These are phyloP conservation scores for Alternaria alternata DNA, from an alignment of 2,329 filamentous ascomycete species.

Conservation along the genomic window DNA sequence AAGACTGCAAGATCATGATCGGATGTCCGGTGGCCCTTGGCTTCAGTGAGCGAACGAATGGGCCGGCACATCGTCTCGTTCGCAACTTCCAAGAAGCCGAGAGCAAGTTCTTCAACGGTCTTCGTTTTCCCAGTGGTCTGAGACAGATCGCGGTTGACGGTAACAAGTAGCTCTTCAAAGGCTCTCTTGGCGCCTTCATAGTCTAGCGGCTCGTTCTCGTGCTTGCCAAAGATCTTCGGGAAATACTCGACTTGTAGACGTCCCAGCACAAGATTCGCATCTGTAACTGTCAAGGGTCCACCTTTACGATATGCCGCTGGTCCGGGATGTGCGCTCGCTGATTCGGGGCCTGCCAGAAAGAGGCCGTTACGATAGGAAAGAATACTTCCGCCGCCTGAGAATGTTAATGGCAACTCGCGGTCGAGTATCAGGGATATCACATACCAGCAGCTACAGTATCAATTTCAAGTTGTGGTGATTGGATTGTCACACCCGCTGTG, in stretches of 20 bases:
- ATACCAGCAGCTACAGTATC: slow-evolving; percentile 49
- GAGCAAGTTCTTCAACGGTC: slow-evolving; percentile 23
- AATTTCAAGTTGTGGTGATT: slow-evolving; percentile 44
- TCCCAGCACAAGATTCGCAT: slow-evolving; percentile 47
- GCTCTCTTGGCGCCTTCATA: slow-evolving; percentile 52
- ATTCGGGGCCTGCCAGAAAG: slow-evolving; percentile 33
- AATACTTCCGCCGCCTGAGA: slow-evolving; percentile 55
- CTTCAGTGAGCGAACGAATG: slow-evolving; percentile 40
- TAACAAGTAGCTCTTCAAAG: slow-evolving; percentile 54
- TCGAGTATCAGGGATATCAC: background rate
- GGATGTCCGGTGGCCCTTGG: slow-evolving; percentile 30
- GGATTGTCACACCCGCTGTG: slow-evolving; percentile 42
- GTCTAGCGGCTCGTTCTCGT: slow-evolving; percentile 51
- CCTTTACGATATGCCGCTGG: slow-evolving; percentile 48
- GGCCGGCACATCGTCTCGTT: slow-evolving; percentile 43
- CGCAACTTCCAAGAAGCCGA: slow-evolving; percentile 28
- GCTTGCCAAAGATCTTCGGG: slow-evolving; percentile 45
- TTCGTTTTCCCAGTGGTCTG: slow-evolving; percentile 38
- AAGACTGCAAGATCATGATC: slow-evolving; percentile 39
- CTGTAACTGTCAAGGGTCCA: slow-evolving; percentile 46
- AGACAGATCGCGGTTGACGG: slow-evolving; percentile 50
- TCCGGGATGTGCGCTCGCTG: slow-evolving; percentile 49
- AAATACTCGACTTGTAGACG: slow-evolving; percentile 42
- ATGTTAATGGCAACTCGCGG: slow-evolving; percentile 23
- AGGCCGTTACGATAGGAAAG: slow-evolving; percentile 35